phyloP scores from a whole-genome alignment of 768 basidiomycete species.

The Vararia minispora region DNA sequence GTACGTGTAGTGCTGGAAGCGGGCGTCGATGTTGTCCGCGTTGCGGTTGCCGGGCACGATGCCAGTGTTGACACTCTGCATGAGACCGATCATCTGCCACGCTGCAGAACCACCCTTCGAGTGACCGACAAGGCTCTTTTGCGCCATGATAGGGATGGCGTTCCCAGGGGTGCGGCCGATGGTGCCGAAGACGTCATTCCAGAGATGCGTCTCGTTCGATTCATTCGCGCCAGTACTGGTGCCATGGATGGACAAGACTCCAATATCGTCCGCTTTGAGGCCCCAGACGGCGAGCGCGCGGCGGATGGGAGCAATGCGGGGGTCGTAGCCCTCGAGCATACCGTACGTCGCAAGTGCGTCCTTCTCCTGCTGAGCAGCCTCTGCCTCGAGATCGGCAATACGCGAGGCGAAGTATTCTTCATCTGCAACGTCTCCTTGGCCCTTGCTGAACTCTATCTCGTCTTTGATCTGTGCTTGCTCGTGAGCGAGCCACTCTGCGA shows the following conservation, averaged over 20 bases:
- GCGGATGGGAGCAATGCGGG: constrained; percentile 81
- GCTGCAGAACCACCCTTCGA: constrained; percentile 99
- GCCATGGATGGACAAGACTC: constrained; percentile 81
- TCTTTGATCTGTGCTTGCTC: constrained; percentile 79
- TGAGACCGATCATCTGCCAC: constrained; percentile 90
- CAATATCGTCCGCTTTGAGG: constrained; percentile 85
- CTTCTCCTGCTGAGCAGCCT: constrained; percentile 86
- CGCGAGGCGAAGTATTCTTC: constrained; percentile 67
- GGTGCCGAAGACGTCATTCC: constrained; percentile 89
- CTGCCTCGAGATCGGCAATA: constrained; percentile 77
- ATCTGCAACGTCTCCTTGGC: constrained; percentile 37
- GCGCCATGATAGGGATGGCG: constrained; percentile 94
- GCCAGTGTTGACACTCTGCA: constrained; percentile 77
- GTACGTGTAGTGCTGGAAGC: constrained; percentile 80
- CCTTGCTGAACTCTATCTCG: constrained; percentile 57
- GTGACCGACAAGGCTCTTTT: constrained; percentile 95
- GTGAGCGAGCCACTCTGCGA: constrained; percentile 87
- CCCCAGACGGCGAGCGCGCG: constrained; percentile 97
- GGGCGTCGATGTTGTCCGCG: constrained; percentile 91
- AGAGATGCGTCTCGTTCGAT: constrained; percentile 95
- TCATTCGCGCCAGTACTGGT: constrained; percentile 88
- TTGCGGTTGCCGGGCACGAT: constrained; percentile 93
- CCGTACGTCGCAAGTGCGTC: constrained; percentile 90
- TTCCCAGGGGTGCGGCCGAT: constrained; percentile 89
- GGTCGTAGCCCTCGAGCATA: constrained; percentile 85